phyloP scores from a whole-genome alignment of 116 monocot species.

The Iris pallida region DNA sequence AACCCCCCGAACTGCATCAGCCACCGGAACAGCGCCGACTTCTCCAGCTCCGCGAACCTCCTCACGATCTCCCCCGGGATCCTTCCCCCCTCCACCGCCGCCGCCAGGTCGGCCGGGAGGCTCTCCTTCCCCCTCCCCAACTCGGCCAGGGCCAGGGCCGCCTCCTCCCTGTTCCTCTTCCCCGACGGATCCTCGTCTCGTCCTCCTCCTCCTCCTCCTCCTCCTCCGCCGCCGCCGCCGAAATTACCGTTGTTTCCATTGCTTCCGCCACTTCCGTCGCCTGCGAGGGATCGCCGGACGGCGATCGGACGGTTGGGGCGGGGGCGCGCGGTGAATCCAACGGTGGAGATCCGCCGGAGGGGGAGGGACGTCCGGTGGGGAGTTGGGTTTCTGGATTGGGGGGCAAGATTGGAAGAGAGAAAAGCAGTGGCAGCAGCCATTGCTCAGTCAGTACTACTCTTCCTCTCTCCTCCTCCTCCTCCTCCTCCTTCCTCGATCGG shows the following conservation, averaged over 20 bases:
- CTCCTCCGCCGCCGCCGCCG: conserved; percentile 24
- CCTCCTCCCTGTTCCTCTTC: conserved; percentile 39
- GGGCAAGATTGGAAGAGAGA: not conserved
- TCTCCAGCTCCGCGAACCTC: conserved; percentile 53
- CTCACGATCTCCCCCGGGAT: conserved; percentile 42
- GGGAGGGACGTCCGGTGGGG: conserved; percentile 1
- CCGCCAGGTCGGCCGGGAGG: conserved; percentile 59
- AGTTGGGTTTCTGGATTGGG: not conserved
- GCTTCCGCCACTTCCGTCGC: not conserved
- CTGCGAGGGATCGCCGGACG: not conserved
- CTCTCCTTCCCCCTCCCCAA: conserved; percentile 47
- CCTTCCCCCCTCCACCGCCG: conserved; percentile 53
- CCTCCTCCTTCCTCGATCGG: not conserved
- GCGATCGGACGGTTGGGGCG: not conserved
- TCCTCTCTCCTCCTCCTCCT: not conserved
- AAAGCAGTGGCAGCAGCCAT: not conserved
- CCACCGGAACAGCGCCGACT: conserved; percentile 58
- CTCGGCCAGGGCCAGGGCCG: conserved; percentile 42
- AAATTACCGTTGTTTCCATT: conserved; percentile 10
- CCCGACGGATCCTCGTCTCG: conserved; percentile 19
- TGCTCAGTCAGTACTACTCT: not conserved
- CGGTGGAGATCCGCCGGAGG: conserved; percentile 3
- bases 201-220: conserved; percentile 20
- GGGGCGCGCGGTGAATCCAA: conserved; percentile 18
- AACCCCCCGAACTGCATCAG: conserved; percentile 73